These are phyloP conservation scores for Phtheirospermum japonicum DNA, from an alignment of 257 asterid species.

Conservation along the genomic window DNA sequence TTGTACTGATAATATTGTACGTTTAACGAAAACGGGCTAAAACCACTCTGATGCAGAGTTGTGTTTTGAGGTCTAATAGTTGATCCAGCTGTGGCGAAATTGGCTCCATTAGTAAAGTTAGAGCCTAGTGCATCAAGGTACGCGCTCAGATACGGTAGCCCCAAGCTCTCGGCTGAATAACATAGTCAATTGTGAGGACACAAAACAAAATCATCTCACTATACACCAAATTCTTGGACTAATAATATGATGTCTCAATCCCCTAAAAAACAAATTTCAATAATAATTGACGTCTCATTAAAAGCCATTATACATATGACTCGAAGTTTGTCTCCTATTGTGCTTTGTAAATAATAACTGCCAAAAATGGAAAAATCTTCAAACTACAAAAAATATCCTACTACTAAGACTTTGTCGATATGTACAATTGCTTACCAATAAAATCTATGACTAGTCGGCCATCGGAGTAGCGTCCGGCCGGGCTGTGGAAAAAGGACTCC, in stretches of 20 bases:
- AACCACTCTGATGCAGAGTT: conserved; percentile 68
- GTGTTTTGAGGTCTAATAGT: conserved; percentile 82
- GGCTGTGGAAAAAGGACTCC: conserved; percentile 66
- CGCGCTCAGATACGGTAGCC: conserved; percentile 69
- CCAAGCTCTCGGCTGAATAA: conserved; percentile 58
- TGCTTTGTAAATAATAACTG: background rate
- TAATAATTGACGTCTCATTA: no score
- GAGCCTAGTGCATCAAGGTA: conserved; percentile 84
- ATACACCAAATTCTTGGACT: no score
- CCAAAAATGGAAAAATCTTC: no score
- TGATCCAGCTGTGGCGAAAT: conserved; percentile 94
- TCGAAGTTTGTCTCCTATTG: background rate
- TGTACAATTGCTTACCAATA: conserved; percentile 33
- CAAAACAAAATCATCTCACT: no score
- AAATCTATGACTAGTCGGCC: conserved; percentile 82
- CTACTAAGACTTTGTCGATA: background rate
- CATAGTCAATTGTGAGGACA: background rate
- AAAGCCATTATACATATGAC: background rate
- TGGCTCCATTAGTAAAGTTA: conserved; percentile 84
- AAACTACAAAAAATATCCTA: no score
- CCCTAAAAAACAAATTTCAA: no score
- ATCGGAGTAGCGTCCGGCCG: conserved; percentile 86
- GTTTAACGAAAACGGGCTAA: conserved; percentile 74
- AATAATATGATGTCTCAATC: no score
- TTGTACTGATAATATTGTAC: conserved; percentile 56